These are phyloP conservation scores for Trametes polyzona DNA, from an alignment of 1,284 basidiomycete genomes.

Conservation along the genomic window DNA sequence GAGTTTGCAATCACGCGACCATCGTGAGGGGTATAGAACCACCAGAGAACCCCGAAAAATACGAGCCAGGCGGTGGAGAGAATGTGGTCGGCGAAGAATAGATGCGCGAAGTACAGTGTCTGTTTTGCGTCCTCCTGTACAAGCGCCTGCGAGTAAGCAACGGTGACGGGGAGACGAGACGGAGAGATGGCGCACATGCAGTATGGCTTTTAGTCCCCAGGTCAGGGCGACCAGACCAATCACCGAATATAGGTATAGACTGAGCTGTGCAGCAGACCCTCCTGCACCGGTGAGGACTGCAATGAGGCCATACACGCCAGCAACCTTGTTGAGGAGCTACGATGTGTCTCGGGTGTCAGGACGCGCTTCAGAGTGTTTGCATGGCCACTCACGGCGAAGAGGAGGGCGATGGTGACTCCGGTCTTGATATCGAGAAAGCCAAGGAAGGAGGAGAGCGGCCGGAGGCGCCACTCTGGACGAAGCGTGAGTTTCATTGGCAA, in stretches of 20 bases:
- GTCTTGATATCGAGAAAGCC: constrained; percentile 89
- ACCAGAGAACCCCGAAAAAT: constrained; percentile 90
- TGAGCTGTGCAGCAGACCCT: constrained; percentile 88
- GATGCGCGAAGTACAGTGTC: constrained; percentile 88
- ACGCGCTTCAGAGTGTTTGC: constrained; percentile 12
- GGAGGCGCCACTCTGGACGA: constrained; percentile 77
- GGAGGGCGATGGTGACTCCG: constrained; percentile 81
- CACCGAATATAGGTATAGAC: constrained; percentile 92
- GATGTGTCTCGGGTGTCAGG: constrained; percentile 16
- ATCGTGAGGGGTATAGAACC: constrained; percentile 90
- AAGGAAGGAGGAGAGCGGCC: constrained; percentile 82
- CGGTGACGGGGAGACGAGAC: neutral
- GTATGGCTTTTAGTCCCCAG: constrained; percentile 88
- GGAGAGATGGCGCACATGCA: constrained; percentile 61
- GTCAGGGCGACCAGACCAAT: constrained; percentile 79
- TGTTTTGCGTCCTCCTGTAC: constrained; percentile 84
- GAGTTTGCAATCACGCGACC: constrained; percentile 82
- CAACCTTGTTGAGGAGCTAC: constrained; percentile 96
- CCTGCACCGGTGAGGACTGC: constrained; percentile 86
- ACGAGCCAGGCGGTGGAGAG: constrained; percentile 92
- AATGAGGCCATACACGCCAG: constrained; percentile 95
- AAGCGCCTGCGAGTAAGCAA: constrained; percentile 4
- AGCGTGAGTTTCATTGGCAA: constrained; percentile 73
- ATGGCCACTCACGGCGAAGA: constrained; percentile 71
- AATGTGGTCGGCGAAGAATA: constrained; percentile 92